These are phyloP conservation scores for Eutypella sp. DNA, from an alignment of 2,329 filamentous ascomycete genomes.

Conservation along the genomic window DNA sequence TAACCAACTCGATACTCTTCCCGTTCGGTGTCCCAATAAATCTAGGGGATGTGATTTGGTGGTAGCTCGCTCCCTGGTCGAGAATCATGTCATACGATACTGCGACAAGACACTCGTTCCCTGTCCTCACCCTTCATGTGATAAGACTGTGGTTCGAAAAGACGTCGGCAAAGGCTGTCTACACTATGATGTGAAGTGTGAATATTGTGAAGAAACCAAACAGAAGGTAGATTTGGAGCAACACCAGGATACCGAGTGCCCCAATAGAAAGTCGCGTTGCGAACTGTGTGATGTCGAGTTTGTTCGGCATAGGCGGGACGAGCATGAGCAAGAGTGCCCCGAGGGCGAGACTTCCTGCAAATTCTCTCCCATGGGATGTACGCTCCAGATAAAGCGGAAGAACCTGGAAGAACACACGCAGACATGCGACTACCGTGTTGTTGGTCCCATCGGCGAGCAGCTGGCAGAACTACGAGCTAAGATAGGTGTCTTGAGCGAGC, in stretches of 20 bases:
- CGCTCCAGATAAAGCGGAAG: conserved; percentile 32
- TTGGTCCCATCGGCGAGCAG: conserved; percentile 43
- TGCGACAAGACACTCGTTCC: conserved; percentile 51
- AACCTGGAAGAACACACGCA: conserved; percentile 40
- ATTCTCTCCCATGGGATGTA: conserved; percentile 46
- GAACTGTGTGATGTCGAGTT: conserved; percentile 42
- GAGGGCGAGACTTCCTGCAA: conserved; percentile 38
- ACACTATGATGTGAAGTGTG: conserved; percentile 47
- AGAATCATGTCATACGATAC: conserved; percentile 51
- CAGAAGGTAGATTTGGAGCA: conserved; percentile 43
- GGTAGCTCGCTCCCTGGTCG: conserved; percentile 48
- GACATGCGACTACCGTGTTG: conserved; percentile 47
- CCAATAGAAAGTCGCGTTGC: conserved; percentile 44
- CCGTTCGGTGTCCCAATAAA: conserved; percentile 54
- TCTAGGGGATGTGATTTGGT: conserved; percentile 45
- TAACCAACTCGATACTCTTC: conserved; percentile 56
- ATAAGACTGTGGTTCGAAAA: conserved; percentile 46
- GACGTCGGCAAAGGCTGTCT: conserved; percentile 49
- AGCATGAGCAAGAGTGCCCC: conserved; percentile 44
- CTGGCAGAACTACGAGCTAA: conserved; percentile 45
- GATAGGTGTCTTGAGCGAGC: conserved; percentile 38
- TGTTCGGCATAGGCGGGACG: conserved; percentile 38
- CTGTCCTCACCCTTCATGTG: conserved; percentile 51
- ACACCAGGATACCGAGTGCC: conserved; percentile 40
- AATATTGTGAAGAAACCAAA: conserved; percentile 48